Percentiles rank a stretch among this genome's conserved stretches.
Conservation (phyloP, 2,329 filamentous ascomycete species). For the Aureobasidium leucospermi region DNA sequence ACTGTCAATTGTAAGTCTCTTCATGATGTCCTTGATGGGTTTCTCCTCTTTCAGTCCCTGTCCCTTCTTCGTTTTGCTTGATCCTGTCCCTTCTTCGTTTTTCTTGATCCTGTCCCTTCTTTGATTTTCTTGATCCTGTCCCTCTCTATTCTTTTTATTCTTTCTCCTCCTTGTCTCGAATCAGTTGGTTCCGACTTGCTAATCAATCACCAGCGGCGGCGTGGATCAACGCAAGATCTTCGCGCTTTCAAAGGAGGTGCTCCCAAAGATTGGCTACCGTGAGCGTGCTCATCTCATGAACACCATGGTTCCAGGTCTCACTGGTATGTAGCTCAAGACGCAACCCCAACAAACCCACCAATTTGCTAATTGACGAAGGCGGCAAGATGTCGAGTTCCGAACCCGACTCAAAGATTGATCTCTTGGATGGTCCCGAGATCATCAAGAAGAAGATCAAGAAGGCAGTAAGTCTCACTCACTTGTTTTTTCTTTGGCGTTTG, state of each 20-base stretch:
- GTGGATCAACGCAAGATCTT: conserved; percentile 86
- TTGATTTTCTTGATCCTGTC: too few relatives aligned
- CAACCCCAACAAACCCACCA: too few relatives aligned
- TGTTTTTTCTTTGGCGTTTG: background rate
- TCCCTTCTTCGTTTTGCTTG: too few relatives aligned
- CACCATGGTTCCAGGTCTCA: conserved; percentile 73
- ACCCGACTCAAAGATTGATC: conserved; percentile 77
- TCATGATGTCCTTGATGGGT: too few relatives aligned
- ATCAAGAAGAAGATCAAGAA: conserved; percentile 77
- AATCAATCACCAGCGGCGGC: conserved; percentile 45
- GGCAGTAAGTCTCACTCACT: conserved; percentile 42
- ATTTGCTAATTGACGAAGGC: conserved; percentile 47
- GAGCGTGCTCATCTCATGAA: conserved; percentile 70
- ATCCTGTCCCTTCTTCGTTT: too few relatives aligned
- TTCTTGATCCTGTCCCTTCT: too few relatives aligned
- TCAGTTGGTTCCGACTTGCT: too few relatives aligned
- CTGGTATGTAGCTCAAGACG: background rate
- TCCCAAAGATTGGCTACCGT: conserved; percentile 66
- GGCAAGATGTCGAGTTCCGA: conserved; percentile 74
- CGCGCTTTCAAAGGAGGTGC: conserved; percentile 46
- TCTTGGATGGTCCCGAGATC: conserved; percentile 63
- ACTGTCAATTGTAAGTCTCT: conserved; percentile 60
- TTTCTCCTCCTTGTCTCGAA: too few relatives aligned
- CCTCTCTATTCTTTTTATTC: too few relatives aligned
- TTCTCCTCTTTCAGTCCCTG: too few relatives aligned